Conservation (phyloP, 73 alveolate species). For the Tetrahymena malaccensis region DNA sequence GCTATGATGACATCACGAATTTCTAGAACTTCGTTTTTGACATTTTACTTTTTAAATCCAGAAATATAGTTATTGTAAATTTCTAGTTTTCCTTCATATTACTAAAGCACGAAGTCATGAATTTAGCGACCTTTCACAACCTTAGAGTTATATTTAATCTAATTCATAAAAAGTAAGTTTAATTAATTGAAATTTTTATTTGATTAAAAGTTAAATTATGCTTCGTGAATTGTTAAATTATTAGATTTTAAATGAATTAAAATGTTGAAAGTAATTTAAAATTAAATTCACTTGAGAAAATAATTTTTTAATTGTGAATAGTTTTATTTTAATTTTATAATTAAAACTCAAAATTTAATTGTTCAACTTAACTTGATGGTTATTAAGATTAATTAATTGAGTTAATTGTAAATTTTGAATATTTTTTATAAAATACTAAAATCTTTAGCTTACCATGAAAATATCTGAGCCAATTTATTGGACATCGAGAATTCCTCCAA, state of each 20-base stretch:
- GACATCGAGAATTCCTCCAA: not conserved
- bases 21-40: not conserved
- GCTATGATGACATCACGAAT: constrained; percentile 6
- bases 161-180: no score
- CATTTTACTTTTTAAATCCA: not conserved
- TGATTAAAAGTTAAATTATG: not conserved
- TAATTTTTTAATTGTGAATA: no score
- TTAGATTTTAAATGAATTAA: no score
- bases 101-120: not conserved
- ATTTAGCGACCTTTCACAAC: not conserved
- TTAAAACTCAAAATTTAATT: no score
- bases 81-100: not conserved
- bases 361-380: no score
- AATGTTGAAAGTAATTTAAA: no score
- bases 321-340: no score
- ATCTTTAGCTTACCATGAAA: not conserved
- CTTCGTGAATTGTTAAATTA: not conserved
- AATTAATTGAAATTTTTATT: no score
- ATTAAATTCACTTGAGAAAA: no score
- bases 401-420: no score
- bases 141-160: not conserved
- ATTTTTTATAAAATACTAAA: no score
- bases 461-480: not conserved
- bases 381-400: no score
- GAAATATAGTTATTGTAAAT: not conserved